Evolutionary conservation across 345 rosid species (phyloP).

Genomic region (Gossypium thurberi): DNA sequence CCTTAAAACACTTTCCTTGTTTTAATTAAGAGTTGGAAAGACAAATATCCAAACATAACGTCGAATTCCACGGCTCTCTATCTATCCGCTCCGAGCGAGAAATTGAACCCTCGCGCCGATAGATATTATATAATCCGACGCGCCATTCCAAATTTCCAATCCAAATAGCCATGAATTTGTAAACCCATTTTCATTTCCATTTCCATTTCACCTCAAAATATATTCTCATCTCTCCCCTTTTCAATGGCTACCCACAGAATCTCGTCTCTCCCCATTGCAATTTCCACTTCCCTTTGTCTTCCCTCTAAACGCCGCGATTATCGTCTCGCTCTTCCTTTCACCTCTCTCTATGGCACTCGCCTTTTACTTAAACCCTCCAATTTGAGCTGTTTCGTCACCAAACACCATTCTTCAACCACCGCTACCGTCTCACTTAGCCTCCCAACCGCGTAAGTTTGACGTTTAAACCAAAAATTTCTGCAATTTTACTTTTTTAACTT

Average conservation of each 20-base stretch:
- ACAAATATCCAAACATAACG: not conserved
- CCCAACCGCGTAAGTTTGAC: conserved; percentile 47
- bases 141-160: not conserved
- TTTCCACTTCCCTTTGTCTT: conserved; percentile 26
- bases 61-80: not conserved
- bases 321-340: conserved; percentile 20
- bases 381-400: conserved; percentile 23
- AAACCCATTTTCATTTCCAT: not conserved
- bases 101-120: not conserved
- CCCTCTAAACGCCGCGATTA: conserved; percentile 13
- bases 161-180: not conserved
- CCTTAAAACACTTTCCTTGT: not conserved
- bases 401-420: conserved; percentile 27
- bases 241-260: conserved; percentile 50
- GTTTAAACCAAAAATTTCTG: not conserved
- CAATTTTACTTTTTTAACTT: not conserved
- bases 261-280: conserved; percentile 36
- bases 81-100: not conserved
- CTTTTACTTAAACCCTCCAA: conserved; percentile 28
- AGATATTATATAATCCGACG: too few species aligned
- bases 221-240: not conserved
- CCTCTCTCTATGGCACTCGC: conserved; percentile 43
- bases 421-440: conserved; percentile 52
- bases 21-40: not conserved
- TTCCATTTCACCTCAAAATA: not conserved